Evolutionary conservation across 2,329 filamentous ascomycete genomes (phyloP).

Genomic region (Rhynchosporium secalis): DNA sequence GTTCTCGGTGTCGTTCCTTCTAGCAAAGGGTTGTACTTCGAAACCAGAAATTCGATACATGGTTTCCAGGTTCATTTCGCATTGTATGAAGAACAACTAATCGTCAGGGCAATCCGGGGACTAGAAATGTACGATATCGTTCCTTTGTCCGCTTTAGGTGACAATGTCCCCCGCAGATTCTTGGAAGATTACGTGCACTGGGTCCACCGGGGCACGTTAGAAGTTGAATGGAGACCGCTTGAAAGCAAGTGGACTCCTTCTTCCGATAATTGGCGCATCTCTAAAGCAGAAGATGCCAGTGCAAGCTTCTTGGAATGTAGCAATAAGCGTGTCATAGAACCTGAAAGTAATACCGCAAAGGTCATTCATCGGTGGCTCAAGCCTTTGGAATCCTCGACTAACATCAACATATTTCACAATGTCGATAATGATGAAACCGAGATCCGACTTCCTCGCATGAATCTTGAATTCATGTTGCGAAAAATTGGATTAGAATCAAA

Average conservation of each 20-base stretch:
- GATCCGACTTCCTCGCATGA: constrained; percentile 49
- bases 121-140: constrained; percentile 24
- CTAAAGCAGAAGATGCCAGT: not conserved
- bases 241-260: constrained; percentile 37
- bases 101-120: constrained; percentile 33
- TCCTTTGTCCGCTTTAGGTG: constrained; percentile 12
- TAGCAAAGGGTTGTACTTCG: constrained; percentile 41
- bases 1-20: constrained; percentile 41
- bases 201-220: constrained; percentile 18
- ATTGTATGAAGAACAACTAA: constrained; percentile 34
- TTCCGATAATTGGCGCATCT: constrained; percentile 36
- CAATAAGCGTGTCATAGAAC: constrained; percentile 38
- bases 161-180: constrained; percentile 24
- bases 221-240: constrained; percentile 30
- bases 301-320: not conserved
- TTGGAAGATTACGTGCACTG: constrained; percentile 26
- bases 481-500: constrained; percentile 44
- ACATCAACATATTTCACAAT: constrained; percentile 43
- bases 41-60: constrained; percentile 34
- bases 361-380: constrained; percentile 40
- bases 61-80: constrained; percentile 41
- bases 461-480: constrained; percentile 48
- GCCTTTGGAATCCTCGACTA: constrained; percentile 41
- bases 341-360: constrained; percentile 41
- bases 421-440: constrained; percentile 21